Conservation (phyloP, 2,329 filamentous ascomycete species). For the Pseudogymnoascus sp. region DNA sequence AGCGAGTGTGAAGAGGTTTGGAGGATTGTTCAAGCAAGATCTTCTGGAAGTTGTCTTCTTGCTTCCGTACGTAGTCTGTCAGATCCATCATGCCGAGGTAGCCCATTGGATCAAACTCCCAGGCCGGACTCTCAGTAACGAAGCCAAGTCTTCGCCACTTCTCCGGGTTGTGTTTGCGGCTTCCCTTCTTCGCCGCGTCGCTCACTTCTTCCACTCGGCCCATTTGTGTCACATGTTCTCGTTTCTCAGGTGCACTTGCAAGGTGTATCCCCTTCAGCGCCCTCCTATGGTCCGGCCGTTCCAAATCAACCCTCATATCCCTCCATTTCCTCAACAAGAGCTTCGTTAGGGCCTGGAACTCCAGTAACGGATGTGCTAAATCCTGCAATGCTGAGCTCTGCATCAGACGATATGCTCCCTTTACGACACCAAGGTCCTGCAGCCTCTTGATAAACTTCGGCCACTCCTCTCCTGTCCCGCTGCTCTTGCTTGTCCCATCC, state of each 20-base stretch:
- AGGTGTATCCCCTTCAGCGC: slow-evolving; percentile 72
- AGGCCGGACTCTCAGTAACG: slow-evolving; percentile 76
- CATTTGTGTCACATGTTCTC: slow-evolving; percentile 23
- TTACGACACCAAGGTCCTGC: slow-evolving; percentile 88
- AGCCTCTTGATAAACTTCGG: slow-evolving; percentile 89
- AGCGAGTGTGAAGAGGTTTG: slow-evolving; percentile 62
- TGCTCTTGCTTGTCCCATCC: slow-evolving; percentile 28
- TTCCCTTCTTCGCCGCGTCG: slow-evolving; percentile 49
- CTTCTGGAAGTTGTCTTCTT: slow-evolving; percentile 90
- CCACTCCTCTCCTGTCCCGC: slow-evolving; percentile 63
- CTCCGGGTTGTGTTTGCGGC: slow-evolving; percentile 70
- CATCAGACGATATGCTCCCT: slow-evolving; percentile 87
- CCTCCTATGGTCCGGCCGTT: slow-evolving; percentile 79
- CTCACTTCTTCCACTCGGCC: slow-evolving; percentile 29
- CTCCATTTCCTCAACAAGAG: slow-evolving; percentile 81
- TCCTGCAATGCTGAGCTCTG: slow-evolving; percentile 89
- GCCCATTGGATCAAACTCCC: slow-evolving; percentile 78
- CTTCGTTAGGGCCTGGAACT: slow-evolving; percentile 90
- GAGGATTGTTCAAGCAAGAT: slow-evolving; percentile 82
- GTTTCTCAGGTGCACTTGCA: slow-evolving; percentile 64
- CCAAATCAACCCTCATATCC: slow-evolving; percentile 75
- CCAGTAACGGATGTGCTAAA: slow-evolving; percentile 77
- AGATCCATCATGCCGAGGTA: slow-evolving; percentile 97
- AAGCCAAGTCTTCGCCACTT: slow-evolving; percentile 94
- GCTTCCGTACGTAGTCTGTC: slow-evolving; percentile 84